Base-by-base conservation (phyloP, 1,284 basidiomycete genomes). In the Ganoderma leucocontextum region DNA sequence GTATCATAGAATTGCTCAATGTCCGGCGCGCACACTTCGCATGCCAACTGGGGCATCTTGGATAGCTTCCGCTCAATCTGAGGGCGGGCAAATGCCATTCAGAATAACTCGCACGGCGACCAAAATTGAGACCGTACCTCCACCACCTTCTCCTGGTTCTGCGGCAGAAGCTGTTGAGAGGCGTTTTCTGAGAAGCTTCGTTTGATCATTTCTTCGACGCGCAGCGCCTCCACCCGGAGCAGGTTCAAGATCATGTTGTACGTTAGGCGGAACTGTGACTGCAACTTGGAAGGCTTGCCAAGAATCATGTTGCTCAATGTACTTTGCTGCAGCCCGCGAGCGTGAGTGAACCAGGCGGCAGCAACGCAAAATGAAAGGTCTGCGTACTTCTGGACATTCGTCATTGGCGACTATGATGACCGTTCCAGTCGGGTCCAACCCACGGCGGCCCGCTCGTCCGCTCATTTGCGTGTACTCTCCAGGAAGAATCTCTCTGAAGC, bases 201-300 rank as follows among this genome's bases (percentile, higher is more conserved):
- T 81, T 99, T 99, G 80, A 99, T 99, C 98, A 99, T 99, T 80
- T 99, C 98, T 78, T 99, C 98, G 9, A 99, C 98, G 72, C 92
- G 89, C 42, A 99, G 85, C 2, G 98, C 96, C 78, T 99, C 98
- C 9, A 99, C 97, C 38, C 98, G 91, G 19, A 99, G 86, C 53
- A 99, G 82, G 78, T 99, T 99, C 69, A 99, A 84, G 70, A 99
- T 99, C 98, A 99, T 99, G 79, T 98, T 99, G 83, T 99, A 99
- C 1, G 98, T 99, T 72, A 99, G 85, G 62, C 98, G 88, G 86
- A 99, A 99, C 78, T 99, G 98, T 1, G 97, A 99, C 60, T 92
- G 89, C n/a, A 99, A 87, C 78, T 97, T 96, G 62, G 92, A 93
- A 1, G 98, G 95, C 63, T 85, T 90, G 17, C 98, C 98, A 19